phyloP scores from a whole-genome alignment of 139 green algal species.

The Astrephomene gubernaculifera region DNA sequence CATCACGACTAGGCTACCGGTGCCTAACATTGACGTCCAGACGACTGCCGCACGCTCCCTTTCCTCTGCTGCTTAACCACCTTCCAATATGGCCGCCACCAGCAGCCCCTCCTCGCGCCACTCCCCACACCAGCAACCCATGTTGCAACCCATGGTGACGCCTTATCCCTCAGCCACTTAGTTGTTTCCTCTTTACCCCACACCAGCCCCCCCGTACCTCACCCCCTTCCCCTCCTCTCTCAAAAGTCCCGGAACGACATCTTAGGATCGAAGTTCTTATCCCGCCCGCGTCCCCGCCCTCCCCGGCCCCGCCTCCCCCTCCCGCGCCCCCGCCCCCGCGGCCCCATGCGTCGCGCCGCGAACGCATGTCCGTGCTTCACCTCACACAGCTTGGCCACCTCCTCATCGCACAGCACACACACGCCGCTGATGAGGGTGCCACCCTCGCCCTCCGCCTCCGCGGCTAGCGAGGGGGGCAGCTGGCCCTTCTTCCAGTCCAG shows the following conservation, averaged over 20 bases:
- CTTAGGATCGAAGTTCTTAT: slow-evolving; percentile 62
- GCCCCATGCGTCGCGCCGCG: slow-evolving; percentile 48
- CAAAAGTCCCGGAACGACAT: slow-evolving; percentile 83
- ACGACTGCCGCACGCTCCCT: too few relatives aligned
- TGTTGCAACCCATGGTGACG: too few relatives aligned
- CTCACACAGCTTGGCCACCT: slow-evolving; percentile 68
- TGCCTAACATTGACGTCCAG: too few relatives aligned
- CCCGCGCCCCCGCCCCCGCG: slow-evolving; percentile 48
- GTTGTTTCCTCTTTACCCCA: too few relatives aligned
- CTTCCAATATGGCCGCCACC: too few relatives aligned
- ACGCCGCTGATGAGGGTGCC: slow-evolving; percentile 1
- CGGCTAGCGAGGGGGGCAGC: slow-evolving; percentile 32
- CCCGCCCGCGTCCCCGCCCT: slow-evolving; percentile 57
- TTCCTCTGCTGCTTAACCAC: too few relatives aligned
- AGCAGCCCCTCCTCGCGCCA: too few relatives aligned
- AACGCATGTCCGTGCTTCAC: slow-evolving; percentile 78
- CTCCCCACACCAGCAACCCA: too few relatives aligned
- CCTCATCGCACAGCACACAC: slow-evolving; percentile 81
- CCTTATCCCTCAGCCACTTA: too few relatives aligned
- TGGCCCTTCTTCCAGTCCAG: slow-evolving; percentile 74
- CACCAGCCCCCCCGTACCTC: too few relatives aligned
- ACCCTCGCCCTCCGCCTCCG: slow-evolving; percentile 14
- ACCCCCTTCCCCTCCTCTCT: not conserved
- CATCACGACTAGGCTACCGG: too few relatives aligned
- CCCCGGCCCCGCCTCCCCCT: slow-evolving; percentile 54